Evolutionary conservation across 441 rosid species (phyloP).

Genomic region (Populus hybrid): DNA sequence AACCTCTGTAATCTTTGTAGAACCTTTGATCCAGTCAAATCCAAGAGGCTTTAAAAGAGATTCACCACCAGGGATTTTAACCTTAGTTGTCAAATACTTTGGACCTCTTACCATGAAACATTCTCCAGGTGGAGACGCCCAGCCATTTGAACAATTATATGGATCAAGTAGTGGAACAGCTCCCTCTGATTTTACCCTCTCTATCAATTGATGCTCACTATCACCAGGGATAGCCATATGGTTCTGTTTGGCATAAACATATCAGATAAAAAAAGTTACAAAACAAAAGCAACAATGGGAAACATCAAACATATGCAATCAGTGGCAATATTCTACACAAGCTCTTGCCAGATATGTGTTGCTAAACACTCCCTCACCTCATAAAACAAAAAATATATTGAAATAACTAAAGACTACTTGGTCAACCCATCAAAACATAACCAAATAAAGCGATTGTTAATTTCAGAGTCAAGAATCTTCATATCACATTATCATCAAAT

Average conservation of each 20-base stretch:
- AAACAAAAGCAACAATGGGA: neutral
- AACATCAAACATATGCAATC: neutral
- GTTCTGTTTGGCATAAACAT: constrained; percentile 22
- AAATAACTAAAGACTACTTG: neutral
- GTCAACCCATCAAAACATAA: neutral
- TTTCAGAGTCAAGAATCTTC: neutral
- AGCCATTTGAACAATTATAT: constrained; percentile 60
- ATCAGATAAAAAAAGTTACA: neutral
- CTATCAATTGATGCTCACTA: constrained; percentile 62
- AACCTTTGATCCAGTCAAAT: constrained; percentile 84
- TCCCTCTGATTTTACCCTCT: constrained; percentile 69
- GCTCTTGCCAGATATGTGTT: neutral
- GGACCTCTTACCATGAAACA: constrained; percentile 88
- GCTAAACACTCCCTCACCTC: neutral
- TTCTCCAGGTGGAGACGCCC: constrained; percentile 80
- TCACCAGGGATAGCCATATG: constrained; percentile 44
- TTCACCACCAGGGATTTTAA: constrained; percentile 68
- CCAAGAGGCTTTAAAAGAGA: constrained; percentile 78
- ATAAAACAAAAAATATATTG: neutral
- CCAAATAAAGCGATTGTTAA: neutral
- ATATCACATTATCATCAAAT: neutral
- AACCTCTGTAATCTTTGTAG: constrained; percentile 55
- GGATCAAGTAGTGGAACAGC: constrained; percentile 67
- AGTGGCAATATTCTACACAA: neutral
- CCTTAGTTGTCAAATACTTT: constrained; percentile 58